A percentile compares a stretch with the other conserved stretches of the same genome.
Conservation (phyloP, 495 filamentous ascomycete genomes). For the Tirmania nivea region DNA sequence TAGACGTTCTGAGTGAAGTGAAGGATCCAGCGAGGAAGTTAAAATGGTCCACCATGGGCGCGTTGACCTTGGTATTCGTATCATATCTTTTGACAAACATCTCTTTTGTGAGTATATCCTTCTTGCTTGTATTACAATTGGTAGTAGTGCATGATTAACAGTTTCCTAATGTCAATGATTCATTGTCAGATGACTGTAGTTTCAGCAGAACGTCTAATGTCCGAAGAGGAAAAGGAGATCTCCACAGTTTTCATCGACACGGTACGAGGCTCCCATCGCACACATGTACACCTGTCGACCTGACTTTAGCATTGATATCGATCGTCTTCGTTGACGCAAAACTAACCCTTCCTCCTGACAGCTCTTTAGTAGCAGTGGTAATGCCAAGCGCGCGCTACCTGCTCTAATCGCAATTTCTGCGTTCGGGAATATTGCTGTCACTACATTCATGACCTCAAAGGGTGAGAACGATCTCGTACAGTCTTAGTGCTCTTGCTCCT, state of each 20-base stretch:
- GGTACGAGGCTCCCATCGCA: background rate
- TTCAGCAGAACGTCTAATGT: background rate
- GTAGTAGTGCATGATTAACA: background rate
- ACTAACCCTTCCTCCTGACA: background rate
- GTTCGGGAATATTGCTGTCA: constrained; percentile 30
- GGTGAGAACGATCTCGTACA: background rate
- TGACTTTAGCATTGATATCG: too few species aligned
- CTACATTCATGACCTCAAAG: constrained; percentile 29
- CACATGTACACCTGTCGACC: too few species aligned
- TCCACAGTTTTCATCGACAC: background rate
- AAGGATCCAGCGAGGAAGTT: constrained; percentile 22
- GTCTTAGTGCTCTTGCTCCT: too few species aligned
- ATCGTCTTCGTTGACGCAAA: too few species aligned
- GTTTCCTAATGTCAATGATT: background rate
- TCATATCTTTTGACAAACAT: constrained; percentile 28
- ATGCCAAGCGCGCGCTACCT: constrained; percentile 17
- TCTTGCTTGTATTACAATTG: background rate
- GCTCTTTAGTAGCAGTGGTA: background rate
- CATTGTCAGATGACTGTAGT: background rate
- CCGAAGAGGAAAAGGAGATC: background rate
- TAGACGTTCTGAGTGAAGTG: constrained; percentile 26
- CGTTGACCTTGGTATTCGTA: constrained; percentile 17
- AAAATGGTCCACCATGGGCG: constrained; percentile 20
- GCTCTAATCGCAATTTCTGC: constrained; percentile 26
- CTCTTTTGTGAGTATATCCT: constrained; percentile 22